Evolutionary conservation across 2,329 filamentous ascomycete genomes (phyloP), one percentile per base, ranked within the genome.

Genomic region (Fusarium nanum): DNA sequence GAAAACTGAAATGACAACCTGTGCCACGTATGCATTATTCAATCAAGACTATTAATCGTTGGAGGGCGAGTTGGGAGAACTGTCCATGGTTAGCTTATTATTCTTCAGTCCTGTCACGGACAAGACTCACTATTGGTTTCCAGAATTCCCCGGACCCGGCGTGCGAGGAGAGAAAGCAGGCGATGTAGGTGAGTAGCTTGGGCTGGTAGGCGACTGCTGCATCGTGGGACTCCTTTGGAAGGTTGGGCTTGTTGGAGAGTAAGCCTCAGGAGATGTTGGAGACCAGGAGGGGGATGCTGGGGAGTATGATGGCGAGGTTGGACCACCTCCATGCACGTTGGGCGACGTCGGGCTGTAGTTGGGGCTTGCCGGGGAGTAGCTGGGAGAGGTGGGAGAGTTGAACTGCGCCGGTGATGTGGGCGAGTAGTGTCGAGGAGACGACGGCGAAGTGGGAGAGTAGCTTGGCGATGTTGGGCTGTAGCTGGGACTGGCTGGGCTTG

Each of bases 281-380:
- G 92, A 94, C 83, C 92, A 94, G 25, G 86, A 88, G n/a, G 91
- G 92, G 52, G 91, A 93, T 14, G 89, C 89, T 48, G 91, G 91
- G 32, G 86, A 88, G 80, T 91, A 92, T 6, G 84, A 85, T n/a
- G 85, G 88, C 67, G 89, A 86, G 32, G 87, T 84, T 13, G 85
- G 72, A n/a, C 79, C 78, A 30, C 72, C 78, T 4, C 76, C 79
- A 52, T 81, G 79, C 54, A 86, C 80, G 76, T 84, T 88, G 72
- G 84, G 90, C 54, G 87, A 91, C 6, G 89, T 88, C n/a, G 90
- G 90, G 75, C 89, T 91, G 81, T 93, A 93, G 75, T 86, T 89
- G 58, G 91, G 91, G 71, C 88, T 91, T 8, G 89, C 90, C 5
- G 91, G 90, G 6, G 89, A 91, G 80, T 93, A 93, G 65, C 85